phyloP scores from a whole-genome alignment of 257 asterid genomes.

The Craterostigma plantagineum region DNA sequence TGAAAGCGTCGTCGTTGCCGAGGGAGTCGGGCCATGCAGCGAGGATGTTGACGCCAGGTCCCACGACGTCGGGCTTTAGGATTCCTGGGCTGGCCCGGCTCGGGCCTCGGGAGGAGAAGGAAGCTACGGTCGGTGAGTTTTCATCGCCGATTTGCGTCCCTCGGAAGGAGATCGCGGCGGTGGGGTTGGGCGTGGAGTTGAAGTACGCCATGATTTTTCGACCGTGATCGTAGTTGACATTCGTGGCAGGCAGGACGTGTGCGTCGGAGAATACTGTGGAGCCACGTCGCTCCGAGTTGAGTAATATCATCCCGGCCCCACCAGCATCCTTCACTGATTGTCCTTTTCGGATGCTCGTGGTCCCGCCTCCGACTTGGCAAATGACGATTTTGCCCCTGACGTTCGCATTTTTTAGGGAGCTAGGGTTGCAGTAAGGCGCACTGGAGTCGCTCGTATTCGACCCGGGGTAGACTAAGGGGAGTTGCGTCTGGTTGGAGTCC shows the following conservation, averaged over 20 bases:
- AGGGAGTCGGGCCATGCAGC: conserved; percentile 29
- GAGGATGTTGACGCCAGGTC: conserved; percentile 33
- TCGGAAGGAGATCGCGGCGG: conserved; percentile 13
- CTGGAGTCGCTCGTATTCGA: neutral
- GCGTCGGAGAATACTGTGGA: conserved; percentile 18
- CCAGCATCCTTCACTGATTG: conserved; percentile 26
- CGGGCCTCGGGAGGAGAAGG: conserved; percentile 37
- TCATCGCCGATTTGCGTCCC: conserved; percentile 19
- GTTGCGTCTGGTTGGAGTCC: conserved; percentile 3
- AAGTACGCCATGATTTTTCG: conserved; percentile 16
- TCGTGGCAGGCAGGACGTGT: conserved; percentile 32
- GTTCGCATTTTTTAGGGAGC: neutral
- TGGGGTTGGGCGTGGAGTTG: conserved; percentile 17
- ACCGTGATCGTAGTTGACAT: conserved; percentile 20
- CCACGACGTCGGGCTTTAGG: conserved; percentile 31
- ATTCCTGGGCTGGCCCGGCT: conserved; percentile 26
- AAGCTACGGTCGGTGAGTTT: conserved; percentile 18
- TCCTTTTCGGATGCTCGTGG: conserved; percentile 22
- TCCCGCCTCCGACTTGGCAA: conserved; percentile 22
- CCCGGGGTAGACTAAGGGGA: conserved; percentile 15
- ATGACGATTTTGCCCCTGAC: conserved; percentile 19
- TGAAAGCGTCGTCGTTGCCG: conserved; percentile 20
- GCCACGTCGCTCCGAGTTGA: conserved; percentile 15
- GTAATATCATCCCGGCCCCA: conserved; percentile 30
- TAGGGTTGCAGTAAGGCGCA: neutral